Conservation (phyloP, 2,329 filamentous ascomycete species). For the Dactylellina haptotyla region DNA sequence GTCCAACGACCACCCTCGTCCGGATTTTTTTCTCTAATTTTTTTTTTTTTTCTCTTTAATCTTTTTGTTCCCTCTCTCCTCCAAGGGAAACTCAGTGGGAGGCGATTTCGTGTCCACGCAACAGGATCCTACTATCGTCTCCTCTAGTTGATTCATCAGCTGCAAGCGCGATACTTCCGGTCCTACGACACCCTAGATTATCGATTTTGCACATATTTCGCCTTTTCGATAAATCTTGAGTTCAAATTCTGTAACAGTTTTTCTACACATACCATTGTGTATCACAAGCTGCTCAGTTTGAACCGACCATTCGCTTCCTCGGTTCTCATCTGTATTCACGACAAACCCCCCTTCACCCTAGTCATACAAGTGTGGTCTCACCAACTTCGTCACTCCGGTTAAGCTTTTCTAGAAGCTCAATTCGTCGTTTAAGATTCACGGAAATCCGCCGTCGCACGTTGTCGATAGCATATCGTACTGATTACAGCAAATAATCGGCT, state of each 20-base stretch:
- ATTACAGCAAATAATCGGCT: constrained; percentile 8
- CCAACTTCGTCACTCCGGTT: constrained; percentile 50
- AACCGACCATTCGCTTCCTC: constrained; percentile 54
- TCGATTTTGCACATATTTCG: constrained; percentile 28
- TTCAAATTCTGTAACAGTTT: constrained; percentile 40
- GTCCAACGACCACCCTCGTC: not conserved
- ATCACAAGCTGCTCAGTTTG: constrained; percentile 51
- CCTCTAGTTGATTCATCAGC: constrained; percentile 17
- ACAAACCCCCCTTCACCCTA: constrained; percentile 18
- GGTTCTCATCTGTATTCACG: constrained; percentile 34
- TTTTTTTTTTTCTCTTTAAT: too few relatives aligned
- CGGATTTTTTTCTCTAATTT: constrained; percentile 5
- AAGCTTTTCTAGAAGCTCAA: constrained; percentile 43
- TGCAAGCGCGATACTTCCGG: constrained; percentile 28
- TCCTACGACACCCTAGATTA: constrained; percentile 25
- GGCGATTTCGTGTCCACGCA: constrained; percentile 19
- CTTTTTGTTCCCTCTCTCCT: constrained; percentile 14
- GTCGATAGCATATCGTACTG: constrained; percentile 1
- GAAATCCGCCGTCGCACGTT: not conserved
- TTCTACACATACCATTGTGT: constrained; percentile 39
- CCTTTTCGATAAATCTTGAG: constrained; percentile 32
- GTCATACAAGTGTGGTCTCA: constrained; percentile 54
- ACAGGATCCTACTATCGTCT: constrained; percentile 42
- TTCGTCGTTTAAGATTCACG: constrained; percentile 15
- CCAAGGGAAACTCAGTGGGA: constrained; percentile 46